Conservation (phyloP, 2,329 filamentous ascomycete genomes). For the Dichotomopilus funicola region DNA sequence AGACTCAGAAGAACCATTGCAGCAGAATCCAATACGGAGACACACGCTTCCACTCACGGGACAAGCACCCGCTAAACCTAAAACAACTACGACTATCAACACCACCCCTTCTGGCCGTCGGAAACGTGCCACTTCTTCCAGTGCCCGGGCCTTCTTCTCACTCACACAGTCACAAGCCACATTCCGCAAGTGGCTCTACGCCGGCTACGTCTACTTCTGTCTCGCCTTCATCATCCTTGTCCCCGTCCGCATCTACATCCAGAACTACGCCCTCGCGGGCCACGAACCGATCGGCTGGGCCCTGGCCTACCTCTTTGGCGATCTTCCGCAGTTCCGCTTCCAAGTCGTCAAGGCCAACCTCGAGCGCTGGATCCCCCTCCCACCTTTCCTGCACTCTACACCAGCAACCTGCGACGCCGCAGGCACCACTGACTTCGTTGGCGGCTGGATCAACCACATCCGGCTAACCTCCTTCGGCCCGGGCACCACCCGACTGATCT, state of each 20-base stretch:
- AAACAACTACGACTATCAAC: conserved; percentile 29
- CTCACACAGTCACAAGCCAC: conserved; percentile 74
- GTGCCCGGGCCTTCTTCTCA: conserved; percentile 66
- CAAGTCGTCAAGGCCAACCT: conserved; percentile 63
- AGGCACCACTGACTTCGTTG: conserved; percentile 33
- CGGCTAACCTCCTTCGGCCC: conserved; percentile 60
- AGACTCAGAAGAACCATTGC: conserved; percentile 2
- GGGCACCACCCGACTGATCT: conserved; percentile 72
- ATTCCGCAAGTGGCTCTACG: conserved; percentile 76
- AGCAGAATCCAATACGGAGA: conserved; percentile 28
- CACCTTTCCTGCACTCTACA: conserved; percentile 33
- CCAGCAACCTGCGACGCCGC: conserved; percentile 6
- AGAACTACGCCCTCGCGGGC: conserved; percentile 57
- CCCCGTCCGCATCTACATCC: conserved; percentile 65
- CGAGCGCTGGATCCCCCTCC: conserved; percentile 69
- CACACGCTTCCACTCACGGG: conserved; percentile 48
- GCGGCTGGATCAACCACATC: conserved; percentile 59
- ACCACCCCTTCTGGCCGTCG: conserved; percentile 57
- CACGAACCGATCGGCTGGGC: conserved; percentile 90
- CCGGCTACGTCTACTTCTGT: conserved; percentile 66
- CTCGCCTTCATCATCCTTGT: conserved; percentile 61
- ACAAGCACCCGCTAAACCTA: conserved; percentile 30
- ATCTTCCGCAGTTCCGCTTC: conserved; percentile 64
- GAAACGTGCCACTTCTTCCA: conserved; percentile 58
- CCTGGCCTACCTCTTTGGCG: conserved; percentile 79